These are phyloP conservation scores for Phytophthora hibernalis DNA, from an alignment of 352 stramenopile species.

Conservation along the genomic window DNA sequence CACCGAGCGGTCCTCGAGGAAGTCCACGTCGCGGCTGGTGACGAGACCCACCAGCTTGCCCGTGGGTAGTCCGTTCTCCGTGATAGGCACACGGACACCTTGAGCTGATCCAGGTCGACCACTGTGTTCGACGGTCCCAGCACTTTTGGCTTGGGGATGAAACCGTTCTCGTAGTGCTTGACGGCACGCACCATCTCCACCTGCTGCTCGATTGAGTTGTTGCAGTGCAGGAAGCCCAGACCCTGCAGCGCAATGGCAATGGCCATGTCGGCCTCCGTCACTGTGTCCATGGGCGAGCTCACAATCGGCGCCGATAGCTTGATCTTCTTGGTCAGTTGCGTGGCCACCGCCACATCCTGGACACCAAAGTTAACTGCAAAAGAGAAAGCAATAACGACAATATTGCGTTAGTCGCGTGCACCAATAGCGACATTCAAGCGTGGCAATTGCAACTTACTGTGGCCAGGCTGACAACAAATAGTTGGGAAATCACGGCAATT, in stretches of 20 bases:
- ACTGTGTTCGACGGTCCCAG: slow-evolving; percentile 93
- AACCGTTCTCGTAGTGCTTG: slow-evolving; percentile 99
- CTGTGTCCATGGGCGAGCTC: slow-evolving; percentile 99
- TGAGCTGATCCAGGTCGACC: slow-evolving; percentile 93
- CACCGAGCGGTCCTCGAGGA: slow-evolving; percentile 92
- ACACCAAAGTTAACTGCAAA: slow-evolving; percentile 92
- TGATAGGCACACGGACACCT: slow-evolving; percentile 98
- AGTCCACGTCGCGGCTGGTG: slow-evolving; percentile 97
- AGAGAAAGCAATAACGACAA: neutral
- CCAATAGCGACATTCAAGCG: neutral
- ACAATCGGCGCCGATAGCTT: slow-evolving; percentile 94
- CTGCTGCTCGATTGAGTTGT: slow-evolving; percentile 96
- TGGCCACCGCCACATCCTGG: slow-evolving; percentile 94
- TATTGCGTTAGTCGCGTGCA: neutral
- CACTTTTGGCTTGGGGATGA: slow-evolving; percentile 98
- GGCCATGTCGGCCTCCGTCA: slow-evolving; percentile 98
- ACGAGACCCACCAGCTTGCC: slow-evolving; percentile 98
- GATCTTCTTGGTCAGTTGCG: slow-evolving; percentile 92
- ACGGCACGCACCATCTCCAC: slow-evolving; percentile 90
- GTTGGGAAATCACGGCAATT: slow-evolving; percentile 13
- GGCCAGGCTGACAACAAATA: slow-evolving; percentile 47
- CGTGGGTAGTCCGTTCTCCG: slow-evolving; percentile 94
- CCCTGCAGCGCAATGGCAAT: slow-evolving; percentile 99
- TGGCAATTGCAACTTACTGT: slow-evolving; percentile 55
- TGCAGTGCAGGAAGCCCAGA: slow-evolving; percentile 99